phyloP scores from a whole-genome alignment of 257 asterid genomes.

The Prunella vulgaris region DNA sequence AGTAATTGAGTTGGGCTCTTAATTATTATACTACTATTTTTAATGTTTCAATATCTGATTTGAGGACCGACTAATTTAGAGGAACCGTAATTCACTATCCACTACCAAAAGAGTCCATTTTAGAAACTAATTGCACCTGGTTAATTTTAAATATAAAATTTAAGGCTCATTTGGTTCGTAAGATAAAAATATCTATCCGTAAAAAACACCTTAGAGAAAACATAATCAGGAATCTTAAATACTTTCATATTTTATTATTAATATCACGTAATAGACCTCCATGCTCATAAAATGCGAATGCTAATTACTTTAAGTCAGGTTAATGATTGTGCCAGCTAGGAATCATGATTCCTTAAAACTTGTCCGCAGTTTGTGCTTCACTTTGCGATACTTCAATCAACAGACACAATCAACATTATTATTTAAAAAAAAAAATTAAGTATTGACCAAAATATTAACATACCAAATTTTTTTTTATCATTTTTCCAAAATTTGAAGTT shows the following conservation, averaged over 20 bases:
- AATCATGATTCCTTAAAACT: background rate
- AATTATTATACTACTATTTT: background rate
- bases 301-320: background rate
- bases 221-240: too few relatives aligned
- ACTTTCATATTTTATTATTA: background rate
- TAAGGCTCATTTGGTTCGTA: too few relatives aligned
- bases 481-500: constrained; percentile 39
- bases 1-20: background rate
- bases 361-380: constrained; percentile 10
- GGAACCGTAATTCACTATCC: too few relatives aligned
- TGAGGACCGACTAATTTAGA: too few relatives aligned
- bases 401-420: background rate
- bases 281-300: background rate
- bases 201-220: too few relatives aligned
- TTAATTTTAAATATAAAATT: too few relatives aligned
- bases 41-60: too few relatives aligned
- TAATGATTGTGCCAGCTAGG: constrained; percentile 16
- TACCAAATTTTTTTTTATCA: constrained; percentile 10
- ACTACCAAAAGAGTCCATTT: too few relatives aligned
- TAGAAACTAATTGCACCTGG: too few relatives aligned
- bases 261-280: background rate
- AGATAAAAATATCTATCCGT: too few relatives aligned
- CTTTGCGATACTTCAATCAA: background rate
- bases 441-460: constrained; percentile 3
- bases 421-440: background rate